Percentiles rank a stretch among this genome's conserved stretches.
Evolutionary conservation across 169 alveolate genomes (phyloP).

Genomic region (Cryptosporidium tyzzeri): DNA sequence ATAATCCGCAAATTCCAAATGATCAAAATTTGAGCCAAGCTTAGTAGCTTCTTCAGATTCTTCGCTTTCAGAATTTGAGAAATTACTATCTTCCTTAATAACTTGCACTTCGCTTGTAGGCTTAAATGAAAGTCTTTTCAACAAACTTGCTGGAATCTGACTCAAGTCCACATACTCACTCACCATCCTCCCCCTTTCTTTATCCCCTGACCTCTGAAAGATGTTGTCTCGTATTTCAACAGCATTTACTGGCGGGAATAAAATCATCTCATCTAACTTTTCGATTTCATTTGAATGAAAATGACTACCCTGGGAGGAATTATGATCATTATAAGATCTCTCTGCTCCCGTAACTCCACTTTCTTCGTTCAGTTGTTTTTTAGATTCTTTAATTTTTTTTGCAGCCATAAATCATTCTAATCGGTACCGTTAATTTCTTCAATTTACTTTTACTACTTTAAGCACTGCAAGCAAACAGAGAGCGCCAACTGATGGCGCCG

Average conservation of each 20-base stretch:
- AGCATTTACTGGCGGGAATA: not conserved
- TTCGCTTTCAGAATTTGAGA: conserved; percentile 16
- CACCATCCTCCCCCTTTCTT: conserved; percentile 10
- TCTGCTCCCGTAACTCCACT: not conserved
- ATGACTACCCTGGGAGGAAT: not conserved
- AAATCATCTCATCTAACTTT: not conserved
- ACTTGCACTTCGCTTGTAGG: conserved; percentile 16
- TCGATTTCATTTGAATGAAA: conserved; percentile 7
- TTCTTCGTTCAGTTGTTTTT: not conserved
- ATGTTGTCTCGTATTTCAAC: not conserved
- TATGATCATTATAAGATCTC: not conserved
- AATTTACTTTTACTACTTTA: not conserved
- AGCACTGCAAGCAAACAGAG: conserved; percentile 4
- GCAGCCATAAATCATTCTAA: not conserved
- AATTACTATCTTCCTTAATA: not conserved
- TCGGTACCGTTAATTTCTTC: not conserved
- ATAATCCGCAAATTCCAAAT: not conserved
- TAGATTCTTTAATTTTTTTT: not conserved
- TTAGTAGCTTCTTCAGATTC: conserved; percentile 4
- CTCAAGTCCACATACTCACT: conserved; percentile 12
- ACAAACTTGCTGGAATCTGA: conserved; percentile 5
- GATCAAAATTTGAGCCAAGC: not conserved
- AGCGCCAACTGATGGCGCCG: not conserved
- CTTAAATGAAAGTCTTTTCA: not conserved
- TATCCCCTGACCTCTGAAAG: not conserved